Evolutionary conservation across 441 rosid genomes (phyloP).

Genomic region (Syzygium syzygioides): DNA sequence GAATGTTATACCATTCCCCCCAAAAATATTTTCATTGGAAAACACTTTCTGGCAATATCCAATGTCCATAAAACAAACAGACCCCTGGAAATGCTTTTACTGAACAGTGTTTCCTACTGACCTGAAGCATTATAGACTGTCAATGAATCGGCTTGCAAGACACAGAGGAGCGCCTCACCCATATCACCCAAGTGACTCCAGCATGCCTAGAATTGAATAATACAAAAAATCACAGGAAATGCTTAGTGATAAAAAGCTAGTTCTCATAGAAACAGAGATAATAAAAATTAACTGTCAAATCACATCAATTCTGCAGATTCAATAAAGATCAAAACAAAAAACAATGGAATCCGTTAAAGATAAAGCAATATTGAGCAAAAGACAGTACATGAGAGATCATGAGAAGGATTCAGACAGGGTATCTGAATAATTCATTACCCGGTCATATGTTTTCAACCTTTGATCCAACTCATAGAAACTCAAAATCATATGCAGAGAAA

Average conservation of each 20-base stretch:
- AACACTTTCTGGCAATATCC: neutral
- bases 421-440: neutral
- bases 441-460: neutral
- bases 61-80: neutral
- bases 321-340: neutral
- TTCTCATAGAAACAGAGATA: neutral
- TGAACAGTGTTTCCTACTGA: constrained; percentile 17
- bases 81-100: neutral
- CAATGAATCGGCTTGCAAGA: constrained; percentile 61
- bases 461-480: neutral
- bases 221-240: constrained; percentile 7
- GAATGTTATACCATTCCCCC: neutral
- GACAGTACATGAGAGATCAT: neutral
- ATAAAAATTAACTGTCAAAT: neutral
- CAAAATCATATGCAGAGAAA: neutral
- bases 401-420: neutral
- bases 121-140: constrained; percentile 76
- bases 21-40: neutral
- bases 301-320: neutral
- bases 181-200: constrained; percentile 77
- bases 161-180: constrained; percentile 70
- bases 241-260: neutral
- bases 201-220: constrained; percentile 52
- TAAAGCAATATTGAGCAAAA: neutral
- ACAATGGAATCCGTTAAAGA: neutral